Conservation (phyloP, 2,329 filamentous ascomycete species). For the Niveomyces coronatus region DNA sequence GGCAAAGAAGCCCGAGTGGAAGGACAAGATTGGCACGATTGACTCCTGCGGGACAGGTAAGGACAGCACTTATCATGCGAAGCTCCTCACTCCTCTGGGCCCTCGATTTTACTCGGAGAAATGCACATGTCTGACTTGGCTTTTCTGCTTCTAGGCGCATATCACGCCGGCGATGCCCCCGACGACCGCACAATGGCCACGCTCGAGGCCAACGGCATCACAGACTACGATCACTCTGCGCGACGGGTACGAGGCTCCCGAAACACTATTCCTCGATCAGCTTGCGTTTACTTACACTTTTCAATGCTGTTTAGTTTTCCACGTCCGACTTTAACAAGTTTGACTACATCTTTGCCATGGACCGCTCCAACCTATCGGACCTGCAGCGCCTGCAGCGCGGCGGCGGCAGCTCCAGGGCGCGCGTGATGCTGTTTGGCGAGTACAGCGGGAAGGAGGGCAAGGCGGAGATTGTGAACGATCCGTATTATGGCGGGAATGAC, state of each 20-base stretch:
- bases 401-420: conserved; percentile 47
- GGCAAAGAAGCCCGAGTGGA: conserved; percentile 48
- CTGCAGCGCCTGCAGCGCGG: conserved; percentile 50
- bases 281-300: too few species aligned
- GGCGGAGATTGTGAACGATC: conserved; percentile 70
- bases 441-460: conserved; percentile 52
- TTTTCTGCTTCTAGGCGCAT: too few species aligned
- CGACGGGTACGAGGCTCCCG: conserved; percentile 47
- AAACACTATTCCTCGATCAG: neutral
- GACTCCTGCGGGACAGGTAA: conserved; percentile 78
- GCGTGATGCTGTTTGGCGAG: conserved; percentile 77
- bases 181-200: conserved; percentile 79
- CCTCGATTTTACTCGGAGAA: too few species aligned
- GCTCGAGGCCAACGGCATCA: conserved; percentile 63
- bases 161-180: conserved; percentile 67
- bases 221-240: conserved; percentile 64
- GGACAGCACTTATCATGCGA: too few species aligned
- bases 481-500: conserved; percentile 79
- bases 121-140: too few species aligned
- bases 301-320: conserved; percentile 40
- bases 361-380: conserved; percentile 67
- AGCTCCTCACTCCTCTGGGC: too few species aligned
- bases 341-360: conserved; percentile 95
- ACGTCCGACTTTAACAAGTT: conserved; percentile 70
- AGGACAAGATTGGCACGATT: conserved; percentile 51